These are phyloP conservation scores for Neurospora discreta DNA, from an alignment of 495 filamentous ascomycete genomes.

Conservation along the genomic window DNA sequence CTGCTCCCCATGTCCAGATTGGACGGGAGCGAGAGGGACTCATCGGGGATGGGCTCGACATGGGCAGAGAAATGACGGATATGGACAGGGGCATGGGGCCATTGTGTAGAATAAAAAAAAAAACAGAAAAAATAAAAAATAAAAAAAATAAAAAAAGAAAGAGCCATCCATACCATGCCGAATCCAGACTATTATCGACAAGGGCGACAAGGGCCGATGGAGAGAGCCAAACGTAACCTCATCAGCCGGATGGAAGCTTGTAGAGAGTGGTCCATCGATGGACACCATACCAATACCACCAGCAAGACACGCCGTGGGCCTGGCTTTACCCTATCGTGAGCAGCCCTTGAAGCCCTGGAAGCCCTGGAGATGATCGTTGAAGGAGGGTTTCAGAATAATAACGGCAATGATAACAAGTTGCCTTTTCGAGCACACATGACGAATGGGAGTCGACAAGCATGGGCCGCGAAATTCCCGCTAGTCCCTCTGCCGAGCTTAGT, in stretches of 20 bases:
- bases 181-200: background rate
- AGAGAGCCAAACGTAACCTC: background rate
- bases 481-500: background rate
- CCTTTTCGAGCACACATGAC: background rate
- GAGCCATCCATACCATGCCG: slow-evolving; percentile 1
- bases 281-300: background rate
- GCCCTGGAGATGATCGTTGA: background rate
- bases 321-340: background rate
- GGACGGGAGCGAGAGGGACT: background rate
- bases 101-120: background rate
- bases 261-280: background rate
- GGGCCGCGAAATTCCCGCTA: background rate
- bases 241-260: background rate
- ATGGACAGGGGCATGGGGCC: slow-evolving; percentile 2
- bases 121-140: too few relatives aligned
- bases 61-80: background rate
- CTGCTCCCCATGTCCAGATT: background rate
- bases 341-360: background rate
- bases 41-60: background rate
- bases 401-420: background rate
- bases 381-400: background rate
- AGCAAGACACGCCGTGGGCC: background rate
- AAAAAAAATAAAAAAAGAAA: background rate
- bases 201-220: slow-evolving; percentile 1
- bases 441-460: background rate